These are phyloP conservation scores for Telfairia occidentalis DNA, from an alignment of 331 rosid genomes.

Conservation along the genomic window DNA sequence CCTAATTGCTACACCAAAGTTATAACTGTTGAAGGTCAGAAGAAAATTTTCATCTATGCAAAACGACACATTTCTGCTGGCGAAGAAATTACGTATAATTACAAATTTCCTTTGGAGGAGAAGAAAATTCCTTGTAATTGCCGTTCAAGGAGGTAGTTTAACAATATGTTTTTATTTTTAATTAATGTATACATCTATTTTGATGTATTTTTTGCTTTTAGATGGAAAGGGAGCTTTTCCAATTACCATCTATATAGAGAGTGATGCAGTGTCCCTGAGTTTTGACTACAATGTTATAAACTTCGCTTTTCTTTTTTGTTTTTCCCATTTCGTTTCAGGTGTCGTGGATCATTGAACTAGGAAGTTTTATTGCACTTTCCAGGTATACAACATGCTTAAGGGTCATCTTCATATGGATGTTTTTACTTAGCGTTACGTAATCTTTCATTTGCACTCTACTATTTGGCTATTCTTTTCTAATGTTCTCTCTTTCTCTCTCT, in stretches of 20 bases:
- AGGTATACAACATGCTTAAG: conserved; percentile 24
- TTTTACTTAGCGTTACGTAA: not conserved
- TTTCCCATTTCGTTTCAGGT: conserved; percentile 36
- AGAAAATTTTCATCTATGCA: conserved; percentile 83
- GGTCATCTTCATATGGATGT: conserved; percentile 4
- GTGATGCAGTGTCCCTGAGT: not conserved
- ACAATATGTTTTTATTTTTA: not conserved
- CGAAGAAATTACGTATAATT: conserved; percentile 89
- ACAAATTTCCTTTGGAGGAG: conserved; percentile 97
- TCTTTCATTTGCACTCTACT: not conserved
- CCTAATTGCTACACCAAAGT: conserved; percentile 99
- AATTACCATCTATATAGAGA: not conserved
- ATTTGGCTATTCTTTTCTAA: not conserved
- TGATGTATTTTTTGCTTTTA: not conserved
- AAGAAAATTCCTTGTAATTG: conserved; percentile 95
- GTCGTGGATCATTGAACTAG: conserved; percentile 91
- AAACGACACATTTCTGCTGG: conserved; percentile 84
- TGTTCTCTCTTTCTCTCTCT: not conserved
- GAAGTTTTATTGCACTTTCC: conserved; percentile 14
- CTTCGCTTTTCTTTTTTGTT: not conserved
- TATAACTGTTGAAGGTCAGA: conserved; percentile 83
- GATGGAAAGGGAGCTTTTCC: not conserved
- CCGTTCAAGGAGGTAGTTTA: conserved; percentile 71
- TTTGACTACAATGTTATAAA: not conserved
- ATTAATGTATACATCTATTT: not conserved